Evolutionary conservation across 805 yeast genomes (phyloP).

Genomic region (Priceomyces fermenticarens): DNA sequence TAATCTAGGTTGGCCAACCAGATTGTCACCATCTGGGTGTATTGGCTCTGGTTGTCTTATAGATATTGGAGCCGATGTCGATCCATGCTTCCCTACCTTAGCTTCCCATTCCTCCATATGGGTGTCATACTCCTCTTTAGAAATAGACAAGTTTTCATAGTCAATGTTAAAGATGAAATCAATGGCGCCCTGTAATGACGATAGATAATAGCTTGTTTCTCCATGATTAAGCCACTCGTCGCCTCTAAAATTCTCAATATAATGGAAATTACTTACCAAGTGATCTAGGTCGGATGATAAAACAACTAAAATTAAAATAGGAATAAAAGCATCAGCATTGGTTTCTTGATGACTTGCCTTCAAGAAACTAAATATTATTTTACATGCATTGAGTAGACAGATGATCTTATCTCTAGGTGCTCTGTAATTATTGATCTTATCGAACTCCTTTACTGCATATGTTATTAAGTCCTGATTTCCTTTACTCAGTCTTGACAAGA

Average conservation of each 20-base stretch:
- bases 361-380: slow-evolving; percentile 84
- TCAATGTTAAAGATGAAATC: slow-evolving; percentile 68
- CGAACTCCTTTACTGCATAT: slow-evolving; percentile 68
- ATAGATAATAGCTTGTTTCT: slow-evolving; percentile 86
- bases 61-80: slow-evolving; percentile 1
- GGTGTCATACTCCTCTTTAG: slow-evolving; percentile 56
- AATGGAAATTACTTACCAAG: slow-evolving; percentile 75
- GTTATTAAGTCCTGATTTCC: slow-evolving; percentile 47
- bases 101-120: slow-evolving; percentile 52
- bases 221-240: slow-evolving; percentile 71
- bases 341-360: slow-evolving; percentile 66
- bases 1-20: slow-evolving; percentile 10
- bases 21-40: slow-evolving; percentile 5
- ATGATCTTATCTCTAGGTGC: slow-evolving; percentile 95
- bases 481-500: slow-evolving; percentile 24
- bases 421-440: slow-evolving; percentile 75
- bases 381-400: slow-evolving; percentile 87
- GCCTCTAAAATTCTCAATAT: slow-evolving; percentile 81
- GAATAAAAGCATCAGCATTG: slow-evolving; percentile 94
- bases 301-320: slow-evolving; percentile 76
- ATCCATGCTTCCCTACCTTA: slow-evolving; percentile 7
- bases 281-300: slow-evolving; percentile 62
- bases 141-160: slow-evolving; percentile 56
- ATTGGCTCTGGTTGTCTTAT: slow-evolving; percentile 14
- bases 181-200: slow-evolving; percentile 87